Evolutionary conservation across 129 eudicot species (phyloP).

Genomic region (Pseudognaphalium luteoalbum): DNA sequence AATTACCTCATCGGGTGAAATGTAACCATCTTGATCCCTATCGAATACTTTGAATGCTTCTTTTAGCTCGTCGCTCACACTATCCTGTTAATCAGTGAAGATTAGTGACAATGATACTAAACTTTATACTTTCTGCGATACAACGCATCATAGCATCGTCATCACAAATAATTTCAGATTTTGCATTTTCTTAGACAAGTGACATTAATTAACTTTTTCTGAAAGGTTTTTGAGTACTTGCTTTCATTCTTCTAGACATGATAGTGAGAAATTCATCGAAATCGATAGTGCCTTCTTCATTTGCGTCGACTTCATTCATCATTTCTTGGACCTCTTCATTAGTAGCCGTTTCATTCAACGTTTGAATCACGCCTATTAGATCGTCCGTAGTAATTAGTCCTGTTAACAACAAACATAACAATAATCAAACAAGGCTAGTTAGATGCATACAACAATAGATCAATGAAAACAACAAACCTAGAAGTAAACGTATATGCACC

Average conservation of each 20-base stretch:
- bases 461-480: neutral
- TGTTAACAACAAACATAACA: conserved; percentile 7
- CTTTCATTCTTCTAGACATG: conserved; percentile 61
- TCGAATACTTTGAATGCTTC: conserved; percentile 90
- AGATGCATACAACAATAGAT: neutral
- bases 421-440: neutral
- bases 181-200: neutral
- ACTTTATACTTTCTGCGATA: neutral
- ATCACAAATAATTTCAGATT: neutral
- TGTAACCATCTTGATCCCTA: conserved; percentile 83
- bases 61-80: conserved; percentile 62
- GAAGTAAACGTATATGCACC: neutral
- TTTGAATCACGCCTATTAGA: conserved; percentile 56
- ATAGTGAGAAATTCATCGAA: conserved; percentile 56
- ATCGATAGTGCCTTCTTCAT: conserved; percentile 52
- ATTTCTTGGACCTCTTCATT: conserved; percentile 63
- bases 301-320: conserved; percentile 61
- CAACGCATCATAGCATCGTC: neutral
- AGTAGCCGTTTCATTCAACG: conserved; percentile 55
- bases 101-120: neutral
- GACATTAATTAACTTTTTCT: too few species aligned
- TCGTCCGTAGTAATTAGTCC: conserved; percentile 65
- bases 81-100: conserved; percentile 42
- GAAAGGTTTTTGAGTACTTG: neutral
- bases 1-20: conserved; percentile 70